Percentiles rank a stretch among this genome's conserved stretches.
Conservation (phyloP, 176 grass and related monocot genomes). For the Puccinellia tenuiflora region DNA sequence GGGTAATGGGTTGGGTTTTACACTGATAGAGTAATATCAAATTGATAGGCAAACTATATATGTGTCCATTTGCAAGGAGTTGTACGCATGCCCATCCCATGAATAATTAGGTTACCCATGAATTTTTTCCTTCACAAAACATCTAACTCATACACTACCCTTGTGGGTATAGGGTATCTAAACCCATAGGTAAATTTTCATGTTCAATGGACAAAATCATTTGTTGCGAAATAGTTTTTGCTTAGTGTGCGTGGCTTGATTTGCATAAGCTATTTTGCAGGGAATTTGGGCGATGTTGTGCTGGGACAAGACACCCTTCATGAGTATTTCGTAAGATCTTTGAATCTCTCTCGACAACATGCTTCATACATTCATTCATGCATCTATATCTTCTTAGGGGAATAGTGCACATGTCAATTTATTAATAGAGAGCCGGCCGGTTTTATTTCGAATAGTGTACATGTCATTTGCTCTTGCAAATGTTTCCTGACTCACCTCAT, state of each 20-base stretch:
- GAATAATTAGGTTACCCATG: neutral
- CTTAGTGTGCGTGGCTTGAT: neutral
- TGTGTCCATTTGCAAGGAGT: neutral
- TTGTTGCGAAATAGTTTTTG: neutral
- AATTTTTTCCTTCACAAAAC: neutral
- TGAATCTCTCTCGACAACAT: neutral
- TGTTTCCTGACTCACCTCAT: no score
- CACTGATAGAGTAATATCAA: neutral
- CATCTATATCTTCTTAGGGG: neutral
- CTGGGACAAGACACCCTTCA: conserved; percentile 66
- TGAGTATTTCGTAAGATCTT: conserved; percentile 70
- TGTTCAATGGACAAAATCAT: neutral
- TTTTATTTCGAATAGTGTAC: no score
- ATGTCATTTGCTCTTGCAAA: neutral
- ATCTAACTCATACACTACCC: neutral
- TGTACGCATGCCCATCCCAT: neutral
- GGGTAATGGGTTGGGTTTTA: neutral
- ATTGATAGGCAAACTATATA: no score
- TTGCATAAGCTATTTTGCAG: conserved; percentile 20
- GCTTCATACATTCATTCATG: neutral
- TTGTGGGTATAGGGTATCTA: neutral
- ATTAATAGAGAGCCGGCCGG: neutral
- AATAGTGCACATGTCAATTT: neutral
- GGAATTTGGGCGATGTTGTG: conserved; percentile 70
- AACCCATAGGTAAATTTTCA: neutral